A percentile compares a stretch with the other conserved stretches of the same genome.
Conservation (phyloP, 257 asterid species). For the Haberlea rhodopensis region DNA sequence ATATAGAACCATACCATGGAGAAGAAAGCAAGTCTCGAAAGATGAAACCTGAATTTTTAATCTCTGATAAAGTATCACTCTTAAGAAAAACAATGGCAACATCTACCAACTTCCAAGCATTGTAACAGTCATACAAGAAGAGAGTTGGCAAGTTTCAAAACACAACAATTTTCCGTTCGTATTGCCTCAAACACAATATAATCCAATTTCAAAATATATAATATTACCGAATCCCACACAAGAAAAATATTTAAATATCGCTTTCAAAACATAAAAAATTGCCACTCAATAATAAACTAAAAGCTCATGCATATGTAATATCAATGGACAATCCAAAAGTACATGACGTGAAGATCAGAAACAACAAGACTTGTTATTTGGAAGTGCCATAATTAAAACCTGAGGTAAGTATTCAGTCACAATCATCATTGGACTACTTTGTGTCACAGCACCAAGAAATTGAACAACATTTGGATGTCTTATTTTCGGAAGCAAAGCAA, state of each 20-base stretch:
- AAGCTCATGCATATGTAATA: too few relatives aligned
- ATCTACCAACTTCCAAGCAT: not conserved
- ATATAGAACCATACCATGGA: too few relatives aligned
- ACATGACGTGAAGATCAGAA: too few relatives aligned
- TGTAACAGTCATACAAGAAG: not conserved
- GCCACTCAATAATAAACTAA: not conserved
- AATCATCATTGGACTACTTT: slow-evolving; percentile 11
- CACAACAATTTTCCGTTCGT: not conserved
- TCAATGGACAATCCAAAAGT: not conserved
- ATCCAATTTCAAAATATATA: not conserved
- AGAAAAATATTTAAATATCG: too few relatives aligned
- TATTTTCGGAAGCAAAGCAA: slow-evolving; percentile 12
- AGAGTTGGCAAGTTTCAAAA: not conserved
- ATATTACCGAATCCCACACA: not conserved
- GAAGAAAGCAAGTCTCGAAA: too few relatives aligned
- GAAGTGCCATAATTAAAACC: not conserved
- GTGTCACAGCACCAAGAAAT: slow-evolving; percentile 13
- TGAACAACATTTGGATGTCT: slow-evolving; percentile 9
- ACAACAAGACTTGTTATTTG: not conserved
- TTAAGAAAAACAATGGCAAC: not conserved
- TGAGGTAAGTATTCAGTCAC: slow-evolving; percentile 12
- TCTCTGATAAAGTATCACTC: not conserved
- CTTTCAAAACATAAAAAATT: not conserved
- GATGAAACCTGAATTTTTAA: not conserved
- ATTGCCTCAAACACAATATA: not conserved